Evolutionary conservation across 2,329 filamentous ascomycete species (phyloP), one percentile per base, ranked within the genome.

Genomic region (Alternaria gaisen): DNA sequence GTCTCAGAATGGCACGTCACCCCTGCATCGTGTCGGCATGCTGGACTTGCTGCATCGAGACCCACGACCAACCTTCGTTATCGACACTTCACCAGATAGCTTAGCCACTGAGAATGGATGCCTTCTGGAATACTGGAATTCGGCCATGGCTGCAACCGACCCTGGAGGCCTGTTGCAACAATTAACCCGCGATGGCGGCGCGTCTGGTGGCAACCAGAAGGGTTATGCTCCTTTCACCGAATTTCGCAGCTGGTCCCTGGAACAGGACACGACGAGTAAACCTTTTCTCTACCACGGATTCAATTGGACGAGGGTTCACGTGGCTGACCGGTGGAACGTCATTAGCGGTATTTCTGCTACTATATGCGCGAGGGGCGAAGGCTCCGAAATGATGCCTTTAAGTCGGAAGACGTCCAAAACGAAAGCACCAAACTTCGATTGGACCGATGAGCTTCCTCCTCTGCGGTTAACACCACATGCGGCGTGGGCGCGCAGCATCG

Each of bases 401-500:
- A 51, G 41, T n/a, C 58, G 47, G 26, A 61, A 48, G 24, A 54
- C 16, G 14, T 55, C 58, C 1, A 55, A 32, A 55, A 16, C 54
- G 22, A 64, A 60, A 22, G 18, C 41, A 3, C 34, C 61, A 5
- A 67, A 60, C 9, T 60, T 64, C 22, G 64, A 68, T 48, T 70
- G 66, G 67, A 70, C 67, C 0, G 57, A 63, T 32, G 62, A 65
- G 2, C 18, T 63, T 22, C 66, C 64, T n/a, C 64, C 66, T n/a
- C 2, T 24, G n/a, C 56, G 52, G 1, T 20, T 68, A 5, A 46
- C 67, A 14, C 8, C 56, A 30, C 64, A 68, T 50, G 52, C 56
- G 16, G 41, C 55, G 6, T 66, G 64, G 60, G 64, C 67, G n/a
- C 85, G 90, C 28, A 88, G 85, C 32, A 79, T 89, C 26, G 88